Evolutionary conservation across 371 early-diverging fungal species (phyloP).

Genomic region (Chytridiales sp.): DNA sequence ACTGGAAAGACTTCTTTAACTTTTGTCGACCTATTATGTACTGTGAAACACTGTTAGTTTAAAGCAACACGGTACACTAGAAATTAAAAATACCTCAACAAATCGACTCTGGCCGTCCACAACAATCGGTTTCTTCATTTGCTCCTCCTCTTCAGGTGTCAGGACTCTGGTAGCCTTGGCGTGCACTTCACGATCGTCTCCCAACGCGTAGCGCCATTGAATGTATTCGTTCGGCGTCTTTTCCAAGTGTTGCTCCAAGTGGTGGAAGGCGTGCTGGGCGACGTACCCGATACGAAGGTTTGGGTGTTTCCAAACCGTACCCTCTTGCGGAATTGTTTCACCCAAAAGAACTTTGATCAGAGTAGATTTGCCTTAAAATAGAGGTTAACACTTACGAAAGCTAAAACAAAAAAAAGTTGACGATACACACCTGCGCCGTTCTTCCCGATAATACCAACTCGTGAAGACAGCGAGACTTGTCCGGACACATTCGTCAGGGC

Average conservation of each 20-base stretch:
- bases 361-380: slow-evolving; percentile 73
- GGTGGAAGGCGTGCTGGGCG: slow-evolving; percentile 88
- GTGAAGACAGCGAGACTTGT: slow-evolving; percentile 68
- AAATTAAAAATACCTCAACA: slow-evolving; percentile 46
- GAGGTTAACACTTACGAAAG: too few relatives aligned
- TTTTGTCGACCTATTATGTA: slow-evolving; percentile 71
- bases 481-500: slow-evolving; percentile 64
- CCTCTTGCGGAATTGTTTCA: slow-evolving; percentile 63
- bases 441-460: slow-evolving; percentile 78
- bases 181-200: slow-evolving; percentile 79
- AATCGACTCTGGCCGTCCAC: slow-evolving; percentile 62
- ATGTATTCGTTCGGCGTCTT: slow-evolving; percentile 80
- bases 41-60: slow-evolving; percentile 42
- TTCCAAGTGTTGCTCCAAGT: slow-evolving; percentile 78
- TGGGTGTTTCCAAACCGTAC: slow-evolving; percentile 69
- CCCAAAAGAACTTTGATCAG: slow-evolving; percentile 80
- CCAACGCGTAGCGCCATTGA: slow-evolving; percentile 80
- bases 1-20: slow-evolving; percentile 78
- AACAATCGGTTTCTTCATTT: slow-evolving; percentile 62
- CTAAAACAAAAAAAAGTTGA: slow-evolving; percentile 10
- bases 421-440: slow-evolving; percentile 74
- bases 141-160: slow-evolving; percentile 64
- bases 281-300: slow-evolving; percentile 83
- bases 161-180: slow-evolving; percentile 71
- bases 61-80: not conserved